Evolutionary conservation across 2,329 filamentous ascomycete species (phyloP), one percentile per base, ranked within the genome.

Genomic region (Beauveria sp.): DNA sequence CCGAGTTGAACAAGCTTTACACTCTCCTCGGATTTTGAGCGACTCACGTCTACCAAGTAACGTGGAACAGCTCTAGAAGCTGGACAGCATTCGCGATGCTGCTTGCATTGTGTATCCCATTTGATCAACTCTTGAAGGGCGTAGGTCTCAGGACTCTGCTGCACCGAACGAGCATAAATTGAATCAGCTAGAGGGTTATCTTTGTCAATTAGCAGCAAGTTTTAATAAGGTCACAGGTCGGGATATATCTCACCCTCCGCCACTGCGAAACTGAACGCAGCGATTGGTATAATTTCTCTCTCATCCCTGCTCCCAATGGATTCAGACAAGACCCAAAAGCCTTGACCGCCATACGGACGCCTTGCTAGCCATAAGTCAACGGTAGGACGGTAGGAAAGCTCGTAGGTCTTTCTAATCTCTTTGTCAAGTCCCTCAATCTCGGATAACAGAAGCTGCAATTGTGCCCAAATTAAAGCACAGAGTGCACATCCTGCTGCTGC

Each of bases 311-410:
- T 49, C 5, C 20, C 4, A 12, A 38, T 26, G 24, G 51, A n/a
- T 20, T 61, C 58, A 6, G 58, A 61, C 28, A 55, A 28, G n/a
- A 61, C 42, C 58, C 58, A 61, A 22, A 61, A 61, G 18, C 58
- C 58, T n/a, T 54, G 28, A 5, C 58, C 50, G 16, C 52, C 43
- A 10, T 42, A n/a, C 2, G 58, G 51, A 26, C 58, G 58, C 42
- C 22, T 16, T 5, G 43, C 28, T 26, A 61, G 58, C 58, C 58
- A 61, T 51, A 55, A 43, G 18, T 61, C 30, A 26, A 56, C 45
- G 5, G 51, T 38, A 20, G 58, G 40, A 2, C n/a, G 14, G 28
- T 49, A 47, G 14, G 22, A 24, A 16, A 28, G n/a, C 45, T 24
- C 10, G 45, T 1, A 47, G 1, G 14, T 12, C 3, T 10, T 60